Conservation (phyloP, 2,329 filamentous ascomycete species). For the Fusarium incarnatum region DNA sequence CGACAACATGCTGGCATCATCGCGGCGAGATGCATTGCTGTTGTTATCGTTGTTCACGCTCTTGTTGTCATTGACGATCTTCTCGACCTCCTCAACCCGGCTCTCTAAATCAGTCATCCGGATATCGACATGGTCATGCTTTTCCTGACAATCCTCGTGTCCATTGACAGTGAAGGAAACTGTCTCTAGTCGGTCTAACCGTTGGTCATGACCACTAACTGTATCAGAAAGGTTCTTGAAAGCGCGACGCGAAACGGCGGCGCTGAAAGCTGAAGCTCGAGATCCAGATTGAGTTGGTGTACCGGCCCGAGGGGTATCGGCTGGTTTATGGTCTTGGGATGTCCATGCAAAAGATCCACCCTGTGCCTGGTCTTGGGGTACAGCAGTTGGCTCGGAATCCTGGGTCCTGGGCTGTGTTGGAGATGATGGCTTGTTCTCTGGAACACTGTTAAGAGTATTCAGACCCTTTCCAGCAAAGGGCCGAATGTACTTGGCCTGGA, state of each 20-base stretch:
- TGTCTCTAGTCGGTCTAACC: conserved; percentile 76
- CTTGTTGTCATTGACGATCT: conserved; percentile 60
- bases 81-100: conserved; percentile 70
- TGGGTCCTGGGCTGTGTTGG: conserved; percentile 50
- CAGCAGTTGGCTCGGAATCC: conserved; percentile 12
- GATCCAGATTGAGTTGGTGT: conserved; percentile 48
- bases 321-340: conserved; percentile 33
- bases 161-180: conserved; percentile 73
- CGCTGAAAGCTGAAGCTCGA: conserved; percentile 33
- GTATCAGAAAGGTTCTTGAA: conserved; percentile 62
- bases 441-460: conserved; percentile 60
- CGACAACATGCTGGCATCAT: conserved; percentile 62
- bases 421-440: conserved; percentile 47
- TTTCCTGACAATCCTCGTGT: conserved; percentile 77
- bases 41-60: conserved; percentile 59
- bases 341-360: conserved; percentile 46
- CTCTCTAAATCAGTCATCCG: conserved; percentile 77
- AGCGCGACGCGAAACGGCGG: conserved; percentile 50
- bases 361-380: conserved; percentile 31
- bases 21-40: conserved; percentile 55
- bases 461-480: conserved; percentile 69
- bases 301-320: conserved; percentile 32
- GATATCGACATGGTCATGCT: conserved; percentile 73
- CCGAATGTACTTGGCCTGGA: conserved; percentile 62
- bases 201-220: conserved; percentile 71